Conservation (phyloP, 352 stramenopile genomes). For the Globisporangium parvum region DNA sequence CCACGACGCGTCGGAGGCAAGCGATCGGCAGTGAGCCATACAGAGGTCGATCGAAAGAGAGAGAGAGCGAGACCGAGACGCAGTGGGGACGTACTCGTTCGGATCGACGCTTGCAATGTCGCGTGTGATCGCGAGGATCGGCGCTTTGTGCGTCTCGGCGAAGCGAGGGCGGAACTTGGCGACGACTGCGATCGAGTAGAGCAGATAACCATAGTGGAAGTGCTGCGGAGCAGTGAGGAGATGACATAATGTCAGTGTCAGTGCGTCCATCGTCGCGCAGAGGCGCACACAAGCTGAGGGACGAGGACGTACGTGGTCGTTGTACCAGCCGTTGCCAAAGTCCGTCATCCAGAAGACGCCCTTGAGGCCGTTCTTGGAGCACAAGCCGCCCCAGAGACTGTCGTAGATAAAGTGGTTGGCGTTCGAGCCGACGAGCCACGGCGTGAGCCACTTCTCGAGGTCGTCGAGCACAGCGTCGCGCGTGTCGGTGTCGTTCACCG, state of each 20-base stretch:
- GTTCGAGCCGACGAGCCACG: constrained; percentile 77
- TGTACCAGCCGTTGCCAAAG: constrained; percentile 92
- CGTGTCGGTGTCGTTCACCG: constrained; percentile 38
- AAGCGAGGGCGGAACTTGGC: constrained; percentile 74
- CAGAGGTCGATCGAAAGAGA: constrained; percentile 8
- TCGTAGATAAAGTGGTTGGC: constrained; percentile 91
- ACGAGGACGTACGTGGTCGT: constrained; percentile 72
- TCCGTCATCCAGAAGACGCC: constrained; percentile 88
- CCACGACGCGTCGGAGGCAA: constrained; percentile 4
- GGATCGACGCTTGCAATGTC: constrained; percentile 66
- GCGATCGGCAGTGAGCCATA: not conserved
- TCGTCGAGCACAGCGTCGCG: constrained; percentile 56
- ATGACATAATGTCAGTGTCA: not conserved
- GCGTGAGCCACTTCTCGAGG: constrained; percentile 60
- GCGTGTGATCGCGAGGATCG: constrained; percentile 67
- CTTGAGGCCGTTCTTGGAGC: constrained; percentile 87
- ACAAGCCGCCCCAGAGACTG: constrained; percentile 88
- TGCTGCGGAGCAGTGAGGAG: constrained; percentile 54
- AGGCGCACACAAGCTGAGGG: not conserved
- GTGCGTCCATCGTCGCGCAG: not conserved
- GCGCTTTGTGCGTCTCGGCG: constrained; percentile 56
- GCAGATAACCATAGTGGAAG: constrained; percentile 96
- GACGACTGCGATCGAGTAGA: constrained; percentile 82
- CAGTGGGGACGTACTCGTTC: constrained; percentile 43
- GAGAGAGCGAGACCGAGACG: not conserved